Evolutionary conservation across 805 yeast species (phyloP).

Genomic region (Wickerhamomyces subpelliculosus): DNA sequence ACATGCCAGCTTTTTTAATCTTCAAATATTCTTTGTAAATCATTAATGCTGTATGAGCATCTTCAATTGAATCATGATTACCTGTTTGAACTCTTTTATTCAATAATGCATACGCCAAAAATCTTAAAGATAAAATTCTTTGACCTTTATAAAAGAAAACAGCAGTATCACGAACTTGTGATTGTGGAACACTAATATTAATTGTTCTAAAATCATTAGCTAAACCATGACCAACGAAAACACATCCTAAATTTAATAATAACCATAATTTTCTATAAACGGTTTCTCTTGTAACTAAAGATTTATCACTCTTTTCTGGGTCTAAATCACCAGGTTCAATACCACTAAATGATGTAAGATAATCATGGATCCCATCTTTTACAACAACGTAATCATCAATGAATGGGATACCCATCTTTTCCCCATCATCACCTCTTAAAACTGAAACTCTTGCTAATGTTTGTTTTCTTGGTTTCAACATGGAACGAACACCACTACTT

Average conservation of each 20-base stretch:
- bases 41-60: constrained; percentile 79
- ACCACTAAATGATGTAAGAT: constrained; percentile 89
- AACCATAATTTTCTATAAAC: constrained; percentile 90
- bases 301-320: constrained; percentile 52
- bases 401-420: constrained; percentile 64
- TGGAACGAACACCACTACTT: constrained; percentile 59
- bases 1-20: constrained; percentile 47
- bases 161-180: constrained; percentile 87
- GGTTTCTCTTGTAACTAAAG: constrained; percentile 72
- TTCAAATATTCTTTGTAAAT: constrained; percentile 69
- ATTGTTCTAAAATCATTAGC: constrained; percentile 89
- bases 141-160: constrained; percentile 71
- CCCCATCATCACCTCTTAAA: constrained; percentile 63
- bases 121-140: constrained; percentile 76
- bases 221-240: constrained; percentile 93
- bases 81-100: constrained; percentile 78
- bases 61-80: constrained; percentile 96
- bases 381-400: constrained; percentile 90
- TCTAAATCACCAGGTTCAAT: constrained; percentile 88
- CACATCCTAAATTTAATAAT: constrained; percentile 78
- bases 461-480: constrained; percentile 67
- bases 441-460: constrained; percentile 89
- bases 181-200: constrained; percentile 78
- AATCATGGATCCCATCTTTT: constrained; percentile 66
- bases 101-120: constrained; percentile 74